Evolutionary conservation across 257 asterid genomes (phyloP), one percentile per base, ranked within the genome.

Genomic region (Penstemon newberryi): DNA sequence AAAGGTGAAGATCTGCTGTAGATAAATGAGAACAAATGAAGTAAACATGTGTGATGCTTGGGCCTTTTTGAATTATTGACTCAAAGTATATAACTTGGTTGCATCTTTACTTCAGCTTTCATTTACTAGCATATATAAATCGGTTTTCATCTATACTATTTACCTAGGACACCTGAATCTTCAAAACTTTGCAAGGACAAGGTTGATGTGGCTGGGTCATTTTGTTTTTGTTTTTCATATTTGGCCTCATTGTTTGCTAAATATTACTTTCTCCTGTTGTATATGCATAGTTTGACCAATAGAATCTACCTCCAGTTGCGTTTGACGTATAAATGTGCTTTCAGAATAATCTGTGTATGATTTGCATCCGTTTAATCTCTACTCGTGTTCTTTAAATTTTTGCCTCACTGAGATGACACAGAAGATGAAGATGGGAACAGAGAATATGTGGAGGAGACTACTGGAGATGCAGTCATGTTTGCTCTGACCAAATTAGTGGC

Each of bases 361-460:
- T 63, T 13, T 62, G 45, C 63, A 2, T 38, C 47, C 44, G 15
- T 41, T 56, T 63, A 8, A 42, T 47, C 37, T 50, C 7, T 45
- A 66, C 69, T 42, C 37, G 10, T 75, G 13, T 63, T 37, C 51
- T 64, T 56, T 66, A 45, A 43, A 69, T 45, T 56, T 40, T 53
- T 46, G 44, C 39, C 66, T 71, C 70, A n/a, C 66, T 75, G 80
- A 94, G 99, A 85, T 74, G 94, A 87, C 66, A 78, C 76, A 10
- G 98, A 88, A 56, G 97, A 90, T 70, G 96, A 88, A 73, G 91
- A 84, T 73, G 86, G 76, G 60, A 88, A 83, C 74, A 83, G 73
- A 77, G 99, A 91, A 82, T 94, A 94, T 73, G 76, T 84, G 65
- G 99, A 94, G 86, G 97, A 94, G 82, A 86, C 89, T 70, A 89